Evolutionary conservation across 1,284 basidiomycete genomes (phyloP).

Genomic region (Tilletia walkeri): DNA sequence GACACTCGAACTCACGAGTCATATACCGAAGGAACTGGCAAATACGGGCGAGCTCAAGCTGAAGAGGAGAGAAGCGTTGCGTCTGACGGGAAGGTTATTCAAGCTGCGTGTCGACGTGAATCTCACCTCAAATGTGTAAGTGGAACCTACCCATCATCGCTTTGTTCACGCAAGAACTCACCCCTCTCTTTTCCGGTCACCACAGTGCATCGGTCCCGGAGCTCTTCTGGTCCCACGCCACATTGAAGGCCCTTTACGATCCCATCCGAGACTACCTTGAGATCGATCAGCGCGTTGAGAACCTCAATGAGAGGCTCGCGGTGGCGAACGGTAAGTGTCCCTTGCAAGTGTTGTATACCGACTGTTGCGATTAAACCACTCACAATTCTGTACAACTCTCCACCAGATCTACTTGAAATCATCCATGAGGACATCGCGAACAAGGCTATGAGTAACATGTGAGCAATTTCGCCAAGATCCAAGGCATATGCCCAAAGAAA

Average conservation of each 20-base stretch:
- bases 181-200: background rate
- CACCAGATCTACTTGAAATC: constrained; percentile 58
- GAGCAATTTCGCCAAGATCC: constrained; percentile 17
- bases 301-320: constrained; percentile 81
- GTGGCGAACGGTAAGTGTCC: constrained; percentile 67
- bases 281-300: constrained; percentile 77
- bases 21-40: constrained; percentile 83
- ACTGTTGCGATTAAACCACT: background rate
- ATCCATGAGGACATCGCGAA: constrained; percentile 92
- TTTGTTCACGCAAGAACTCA: background rate
- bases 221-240: constrained; percentile 92
- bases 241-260: constrained; percentile 81
- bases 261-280: constrained; percentile 94
- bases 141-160: background rate
- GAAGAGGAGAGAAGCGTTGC: constrained; percentile 76
- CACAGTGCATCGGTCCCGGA: constrained; percentile 63
- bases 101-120: constrained; percentile 86
- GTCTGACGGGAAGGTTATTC: constrained; percentile 83
- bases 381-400: background rate
- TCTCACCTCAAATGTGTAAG: constrained; percentile 83
- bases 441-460: constrained; percentile 68
- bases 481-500: background rate
- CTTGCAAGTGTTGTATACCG: constrained; percentile 60
- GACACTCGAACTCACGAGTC: constrained; percentile 74
- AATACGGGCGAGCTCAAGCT: constrained; percentile 74